Evolutionary conservation across 2,329 filamentous ascomycete genomes (phyloP).

Genomic region (Aspergillus arachidicola): DNA sequence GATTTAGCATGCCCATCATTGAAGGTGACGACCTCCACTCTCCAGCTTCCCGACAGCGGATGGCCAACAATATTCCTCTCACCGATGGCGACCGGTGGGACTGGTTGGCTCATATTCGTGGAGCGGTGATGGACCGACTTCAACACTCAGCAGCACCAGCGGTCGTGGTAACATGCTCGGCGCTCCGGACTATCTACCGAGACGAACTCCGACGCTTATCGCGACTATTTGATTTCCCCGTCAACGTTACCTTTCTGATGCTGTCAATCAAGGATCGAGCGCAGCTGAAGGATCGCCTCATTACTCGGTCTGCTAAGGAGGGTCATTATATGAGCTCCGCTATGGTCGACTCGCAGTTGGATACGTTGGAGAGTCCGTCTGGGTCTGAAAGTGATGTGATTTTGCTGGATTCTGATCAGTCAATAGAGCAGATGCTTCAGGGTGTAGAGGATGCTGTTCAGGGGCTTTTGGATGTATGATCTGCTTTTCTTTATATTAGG

Average conservation of each 20-base stretch:
- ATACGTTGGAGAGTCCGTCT: constrained; percentile 50
- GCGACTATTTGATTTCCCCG: constrained; percentile 23
- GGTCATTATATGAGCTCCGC: constrained; percentile 58
- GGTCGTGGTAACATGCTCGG: constrained; percentile 57
- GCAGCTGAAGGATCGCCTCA: constrained; percentile 49
- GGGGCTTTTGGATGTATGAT: neutral
- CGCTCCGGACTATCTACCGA: constrained; percentile 56
- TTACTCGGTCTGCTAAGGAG: constrained; percentile 37
- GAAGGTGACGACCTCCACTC: constrained; percentile 58
- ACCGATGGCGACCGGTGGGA: constrained; percentile 58
- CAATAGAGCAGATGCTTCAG: constrained; percentile 13
- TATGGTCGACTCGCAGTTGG: constrained; percentile 57
- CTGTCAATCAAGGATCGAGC: constrained; percentile 32
- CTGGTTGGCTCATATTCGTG: constrained; percentile 45
- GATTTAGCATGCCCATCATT: constrained; percentile 37
- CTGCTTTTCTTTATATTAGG: neutral
- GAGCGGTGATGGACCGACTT: constrained; percentile 24
- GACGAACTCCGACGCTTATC: constrained; percentile 52
- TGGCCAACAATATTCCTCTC: constrained; percentile 53
- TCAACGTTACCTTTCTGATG: constrained; percentile 42
- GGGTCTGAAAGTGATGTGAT: constrained; percentile 38
- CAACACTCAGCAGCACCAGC: constrained; percentile 20
- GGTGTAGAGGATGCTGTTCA: neutral
- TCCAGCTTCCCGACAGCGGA: constrained; percentile 53
- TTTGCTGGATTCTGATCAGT: constrained; percentile 15